Percentiles rank a stretch among this genome's conserved stretches.
Evolutionary conservation across 164 flowering plant genomes (phyloP).

Genomic region (Magnolia officinalis): DNA sequence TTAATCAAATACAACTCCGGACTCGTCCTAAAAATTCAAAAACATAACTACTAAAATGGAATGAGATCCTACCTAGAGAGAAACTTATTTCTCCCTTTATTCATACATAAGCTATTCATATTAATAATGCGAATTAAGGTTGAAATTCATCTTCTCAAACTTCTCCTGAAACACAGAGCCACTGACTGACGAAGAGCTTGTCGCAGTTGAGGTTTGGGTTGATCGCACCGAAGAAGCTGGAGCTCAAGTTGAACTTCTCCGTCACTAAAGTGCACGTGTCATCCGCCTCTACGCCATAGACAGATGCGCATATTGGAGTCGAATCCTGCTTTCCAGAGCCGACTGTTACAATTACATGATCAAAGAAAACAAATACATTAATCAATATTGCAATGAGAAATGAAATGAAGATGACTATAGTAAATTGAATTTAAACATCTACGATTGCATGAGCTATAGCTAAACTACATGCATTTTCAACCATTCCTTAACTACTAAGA

Average conservation of each 20-base stretch:
- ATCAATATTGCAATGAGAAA: too few species aligned
- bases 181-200: background rate
- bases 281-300: background rate
- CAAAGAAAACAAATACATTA: background rate
- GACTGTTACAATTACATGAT: background rate
- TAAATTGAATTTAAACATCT: too few species aligned
- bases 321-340: background rate
- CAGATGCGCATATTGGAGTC: background rate
- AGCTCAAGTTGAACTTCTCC: background rate
- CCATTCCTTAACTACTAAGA: too few species aligned
- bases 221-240: background rate
- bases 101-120: background rate
- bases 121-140: background rate
- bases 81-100: background rate
- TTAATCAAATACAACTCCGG: too few species aligned
- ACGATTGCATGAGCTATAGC: too few species aligned
- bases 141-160: background rate
- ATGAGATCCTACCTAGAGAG: background rate
- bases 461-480: too few species aligned
- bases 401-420: too few species aligned
- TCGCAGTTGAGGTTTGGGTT: background rate
- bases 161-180: background rate
- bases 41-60: background rate
- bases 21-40: too few species aligned
- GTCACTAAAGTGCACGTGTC: background rate